A percentile compares a stretch with the other conserved stretches of the same genome.
These are phyloP conservation scores for Spinacia oleracea DNA, from an alignment of 179 eudicot species.

Conservation along the genomic window DNA sequence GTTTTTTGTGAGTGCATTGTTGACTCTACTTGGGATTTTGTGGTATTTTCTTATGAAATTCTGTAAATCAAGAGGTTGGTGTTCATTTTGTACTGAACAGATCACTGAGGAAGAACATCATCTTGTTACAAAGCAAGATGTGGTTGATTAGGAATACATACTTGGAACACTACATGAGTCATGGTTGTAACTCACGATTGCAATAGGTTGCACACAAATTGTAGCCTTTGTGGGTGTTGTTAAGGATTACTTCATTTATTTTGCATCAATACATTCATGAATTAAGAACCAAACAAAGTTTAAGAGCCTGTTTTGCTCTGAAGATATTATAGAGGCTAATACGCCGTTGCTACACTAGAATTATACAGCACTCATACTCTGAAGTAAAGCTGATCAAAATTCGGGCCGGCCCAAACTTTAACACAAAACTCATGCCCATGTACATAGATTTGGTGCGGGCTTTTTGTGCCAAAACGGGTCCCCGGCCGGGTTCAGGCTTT, in stretches of 20 bases:
- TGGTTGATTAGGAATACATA: background rate
- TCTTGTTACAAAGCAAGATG: background rate
- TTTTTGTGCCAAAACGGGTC: no score
- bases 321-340: no score
- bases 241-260: background rate
- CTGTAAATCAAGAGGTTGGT: conserved; percentile 36
- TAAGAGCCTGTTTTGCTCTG: background rate
- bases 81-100: conserved; percentile 12
- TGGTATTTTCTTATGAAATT: conserved; percentile 40
- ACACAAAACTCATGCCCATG: no score
- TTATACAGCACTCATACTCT: background rate
- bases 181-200: background rate
- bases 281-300: background rate
- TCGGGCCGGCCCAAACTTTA: no score
- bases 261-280: background rate
- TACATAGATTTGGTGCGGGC: no score
- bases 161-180: background rate
- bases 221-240: background rate
- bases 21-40: conserved; percentile 35
- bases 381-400: no score
- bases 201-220: background rate
- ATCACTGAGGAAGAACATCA: conserved; percentile 29
- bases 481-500: no score
- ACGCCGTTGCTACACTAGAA: background rate
- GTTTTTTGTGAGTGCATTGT: conserved; percentile 29